Percentiles rank a stretch among this genome's conserved stretches.
Evolutionary conservation across 202 grass and related monocot species (phyloP).

Genomic region (Musa balbisiana): DNA sequence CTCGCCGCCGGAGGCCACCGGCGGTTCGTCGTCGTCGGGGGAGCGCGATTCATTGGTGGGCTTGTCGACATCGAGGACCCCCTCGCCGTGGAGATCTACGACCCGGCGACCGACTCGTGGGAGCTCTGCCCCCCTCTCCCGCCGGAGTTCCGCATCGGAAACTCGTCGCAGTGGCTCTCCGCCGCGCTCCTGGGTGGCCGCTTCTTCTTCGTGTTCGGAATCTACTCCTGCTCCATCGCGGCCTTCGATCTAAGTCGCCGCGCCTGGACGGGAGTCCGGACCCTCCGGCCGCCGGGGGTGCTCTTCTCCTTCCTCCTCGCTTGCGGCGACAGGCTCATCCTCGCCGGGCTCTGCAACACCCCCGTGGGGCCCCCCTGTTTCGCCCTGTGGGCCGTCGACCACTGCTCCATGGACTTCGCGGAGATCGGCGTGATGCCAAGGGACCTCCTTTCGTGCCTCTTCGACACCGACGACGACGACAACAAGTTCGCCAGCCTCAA

Average conservation of each 20-base stretch:
- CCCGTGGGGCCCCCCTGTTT: conserved; percentile 29
- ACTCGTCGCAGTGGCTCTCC: conserved; percentile 42
- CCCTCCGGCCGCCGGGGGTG: conserved; percentile 24
- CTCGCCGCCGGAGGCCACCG: not conserved
- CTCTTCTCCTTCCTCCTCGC: conserved; percentile 39
- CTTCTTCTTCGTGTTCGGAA: conserved; percentile 37
- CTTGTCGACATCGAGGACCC: conserved; percentile 42
- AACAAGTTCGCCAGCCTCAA: conserved; percentile 40
- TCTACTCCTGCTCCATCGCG: conserved; percentile 32
- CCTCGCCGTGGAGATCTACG: conserved; percentile 39
- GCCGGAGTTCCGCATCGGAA: conserved; percentile 28
- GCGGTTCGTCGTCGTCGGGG: conserved; percentile 31
- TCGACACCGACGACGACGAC: conserved; percentile 38
- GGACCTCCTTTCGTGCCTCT: conserved; percentile 31
- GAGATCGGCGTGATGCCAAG: conserved; percentile 34
- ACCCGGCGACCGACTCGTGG: conserved; percentile 17
- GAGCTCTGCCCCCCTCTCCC: conserved; percentile 35
- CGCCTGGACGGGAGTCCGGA: conserved; percentile 20
- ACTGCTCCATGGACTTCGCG: conserved; percentile 4
- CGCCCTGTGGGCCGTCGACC: conserved; percentile 39
- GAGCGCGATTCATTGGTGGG: conserved; percentile 32
- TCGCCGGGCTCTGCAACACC: conserved; percentile 29
- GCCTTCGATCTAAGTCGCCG: conserved; percentile 37
- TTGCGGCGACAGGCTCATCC: conserved; percentile 20
- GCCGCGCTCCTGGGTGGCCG: conserved; percentile 24